These are phyloP conservation scores for Phaeodactylum tricornutum DNA, from an alignment of 108 stramenopile species.

Conservation along the genomic window DNA sequence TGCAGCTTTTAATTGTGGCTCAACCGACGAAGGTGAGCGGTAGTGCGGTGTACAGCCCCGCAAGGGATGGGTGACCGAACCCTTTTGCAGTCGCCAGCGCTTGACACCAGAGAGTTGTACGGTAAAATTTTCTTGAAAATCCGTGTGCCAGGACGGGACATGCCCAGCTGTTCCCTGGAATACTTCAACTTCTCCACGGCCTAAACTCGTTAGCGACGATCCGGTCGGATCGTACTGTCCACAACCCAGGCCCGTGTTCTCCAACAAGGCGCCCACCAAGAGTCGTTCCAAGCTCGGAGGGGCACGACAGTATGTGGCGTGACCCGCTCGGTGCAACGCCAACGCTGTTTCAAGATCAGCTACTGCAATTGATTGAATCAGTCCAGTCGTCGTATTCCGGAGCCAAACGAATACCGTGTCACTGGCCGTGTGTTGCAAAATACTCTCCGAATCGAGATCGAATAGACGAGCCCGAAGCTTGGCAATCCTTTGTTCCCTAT, in stretches of 20 bases:
- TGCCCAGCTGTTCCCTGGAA: conserved; percentile 51
- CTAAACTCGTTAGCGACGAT: conserved; percentile 23
- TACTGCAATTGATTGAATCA: conserved; percentile 66
- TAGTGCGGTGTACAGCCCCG: conserved; percentile 88
- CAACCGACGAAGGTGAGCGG: conserved; percentile 43
- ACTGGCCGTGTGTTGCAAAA: conserved; percentile 47
- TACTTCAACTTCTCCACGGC: conserved; percentile 84
- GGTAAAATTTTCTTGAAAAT: conserved; percentile 95
- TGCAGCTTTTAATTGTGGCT: conserved; percentile 80
- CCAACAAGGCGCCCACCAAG: conserved; percentile 49
- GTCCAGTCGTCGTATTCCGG: conserved; percentile 4
- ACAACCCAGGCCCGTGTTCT: conserved; percentile 67
- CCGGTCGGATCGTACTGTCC: conserved; percentile 65
- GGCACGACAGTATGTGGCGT: conserved; percentile 86
- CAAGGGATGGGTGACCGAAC: conserved; percentile 55
- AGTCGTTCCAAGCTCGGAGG: conserved; percentile 68
- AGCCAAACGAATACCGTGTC: conserved; percentile 6
- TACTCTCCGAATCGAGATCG: conserved; percentile 30
- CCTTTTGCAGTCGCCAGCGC: conserved; percentile 66
- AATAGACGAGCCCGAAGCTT: conserved; percentile 36
- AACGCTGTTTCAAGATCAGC: conserved; percentile 57
- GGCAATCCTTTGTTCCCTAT: conserved; percentile 16
- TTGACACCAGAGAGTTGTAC: conserved; percentile 80
- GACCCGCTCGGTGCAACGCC: conserved; percentile 48
- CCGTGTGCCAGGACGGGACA: conserved; percentile 78